A percentile compares a stretch with the other conserved stretches of the same genome.
Evolutionary conservation across 1,284 basidiomycete species (phyloP).

Genomic region (Leccinum solheimii): DNA sequence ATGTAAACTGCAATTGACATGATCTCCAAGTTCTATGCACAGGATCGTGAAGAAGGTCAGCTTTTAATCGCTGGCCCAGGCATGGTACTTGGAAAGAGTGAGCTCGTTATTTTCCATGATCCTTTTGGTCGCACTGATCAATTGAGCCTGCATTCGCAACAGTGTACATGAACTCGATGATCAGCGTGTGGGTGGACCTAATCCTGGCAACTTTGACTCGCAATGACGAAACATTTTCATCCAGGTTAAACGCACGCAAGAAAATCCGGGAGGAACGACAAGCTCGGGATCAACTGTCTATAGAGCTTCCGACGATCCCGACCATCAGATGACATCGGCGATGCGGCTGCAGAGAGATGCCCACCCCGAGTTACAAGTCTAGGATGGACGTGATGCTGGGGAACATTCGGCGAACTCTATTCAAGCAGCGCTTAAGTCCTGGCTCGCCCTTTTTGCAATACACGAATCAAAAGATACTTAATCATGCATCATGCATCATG

Average conservation of each 20-base stretch:
- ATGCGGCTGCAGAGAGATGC: neutral
- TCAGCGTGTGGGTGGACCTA: constrained; percentile 7
- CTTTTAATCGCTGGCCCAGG: constrained; percentile 14
- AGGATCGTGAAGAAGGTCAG: neutral
- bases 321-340: constrained; percentile 5
- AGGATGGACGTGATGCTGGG: neutral
- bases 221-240: neutral
- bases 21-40: constrained; percentile 12
- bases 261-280: constrained; percentile 12
- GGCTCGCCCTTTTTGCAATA: no score
- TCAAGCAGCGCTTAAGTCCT: neutral
- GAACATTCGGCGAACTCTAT: neutral
- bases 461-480: neutral
- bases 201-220: neutral
- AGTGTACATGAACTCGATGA: neutral
- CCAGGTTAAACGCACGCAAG: constrained; percentile 20
- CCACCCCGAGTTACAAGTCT: neutral
- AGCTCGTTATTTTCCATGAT: neutral
- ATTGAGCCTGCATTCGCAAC: constrained; percentile 8
- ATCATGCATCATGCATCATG: no score
- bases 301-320: constrained; percentile 17
- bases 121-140: no score
- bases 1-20: neutral
- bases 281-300: constrained; percentile 4
- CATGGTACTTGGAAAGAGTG: constrained; percentile 19